Evolutionary conservation across 2,329 filamentous ascomycete genomes (phyloP).

Genomic region (Fusarium zealandicum): DNA sequence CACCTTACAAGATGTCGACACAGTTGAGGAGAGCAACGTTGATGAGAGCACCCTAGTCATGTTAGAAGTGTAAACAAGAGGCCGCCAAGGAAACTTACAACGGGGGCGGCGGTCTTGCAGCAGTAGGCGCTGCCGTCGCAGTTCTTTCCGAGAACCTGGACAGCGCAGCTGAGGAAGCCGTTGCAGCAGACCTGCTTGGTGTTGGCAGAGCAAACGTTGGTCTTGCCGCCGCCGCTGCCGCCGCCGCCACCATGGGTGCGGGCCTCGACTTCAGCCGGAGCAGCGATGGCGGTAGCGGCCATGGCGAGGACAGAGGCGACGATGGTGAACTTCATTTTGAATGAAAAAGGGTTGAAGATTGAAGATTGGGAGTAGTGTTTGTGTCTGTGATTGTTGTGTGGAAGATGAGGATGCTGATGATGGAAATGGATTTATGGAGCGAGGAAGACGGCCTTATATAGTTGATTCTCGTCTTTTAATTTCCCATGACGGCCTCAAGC

Average conservation of each 20-base stretch:
- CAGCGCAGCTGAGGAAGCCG: slow-evolving; percentile 1
- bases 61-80: not conserved
- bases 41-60: slow-evolving; percentile 1
- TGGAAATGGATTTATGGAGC: slow-evolving; percentile 13
- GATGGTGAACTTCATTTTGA: slow-evolving; percentile 32
- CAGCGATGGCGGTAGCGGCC: slow-evolving; percentile 17
- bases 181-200: slow-evolving; percentile 20
- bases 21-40: slow-evolving; percentile 23
- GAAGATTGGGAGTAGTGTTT: too few species aligned
- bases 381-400: slow-evolving; percentile 5
- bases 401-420: slow-evolving; percentile 5
- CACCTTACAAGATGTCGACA: not conserved
- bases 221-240: not conserved
- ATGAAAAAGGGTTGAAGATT: not conserved
- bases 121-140: slow-evolving; percentile 10
- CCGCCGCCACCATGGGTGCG: too few species aligned
- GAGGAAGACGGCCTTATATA: not conserved
- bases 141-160: slow-evolving; percentile 16
- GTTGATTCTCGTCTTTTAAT: too few species aligned
- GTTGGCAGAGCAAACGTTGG: slow-evolving; percentile 19
- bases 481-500: too few species aligned
- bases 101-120: not conserved
- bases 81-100: slow-evolving; percentile 4
- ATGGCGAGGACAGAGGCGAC: slow-evolving; percentile 21
- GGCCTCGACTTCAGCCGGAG: slow-evolving; percentile 17